Evolutionary conservation across 129 eudicot species (phyloP).

Genomic region (Deinandra increscens): DNA sequence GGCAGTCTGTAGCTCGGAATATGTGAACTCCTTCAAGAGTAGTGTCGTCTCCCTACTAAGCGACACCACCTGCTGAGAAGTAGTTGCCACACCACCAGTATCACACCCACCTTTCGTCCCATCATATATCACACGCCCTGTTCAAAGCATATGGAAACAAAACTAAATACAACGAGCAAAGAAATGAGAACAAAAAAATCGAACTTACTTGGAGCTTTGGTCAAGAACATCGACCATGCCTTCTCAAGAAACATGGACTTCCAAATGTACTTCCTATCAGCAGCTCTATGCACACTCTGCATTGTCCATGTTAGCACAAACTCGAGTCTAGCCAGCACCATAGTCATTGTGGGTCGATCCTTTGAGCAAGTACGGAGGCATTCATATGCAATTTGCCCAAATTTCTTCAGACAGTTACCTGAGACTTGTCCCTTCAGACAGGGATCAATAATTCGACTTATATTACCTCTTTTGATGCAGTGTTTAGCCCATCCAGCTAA

Average conservation of each 20-base stretch:
- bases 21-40: slow-evolving; percentile 46
- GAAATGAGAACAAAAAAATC: background rate
- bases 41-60: background rate
- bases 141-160: background rate
- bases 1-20: slow-evolving; percentile 48
- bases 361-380: slow-evolving; percentile 27
- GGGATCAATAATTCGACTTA: slow-evolving; percentile 35
- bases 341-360: slow-evolving; percentile 51
- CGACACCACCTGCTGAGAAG: slow-evolving; percentile 5
- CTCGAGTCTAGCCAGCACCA: slow-evolving; percentile 44
- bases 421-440: slow-evolving; percentile 24
- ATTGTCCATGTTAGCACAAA: slow-evolving; percentile 22
- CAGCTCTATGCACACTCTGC: slow-evolving; percentile 2
- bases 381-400: slow-evolving; percentile 36
- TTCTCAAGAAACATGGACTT: slow-evolving; percentile 19
- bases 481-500: slow-evolving; percentile 39
- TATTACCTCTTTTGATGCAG: slow-evolving; percentile 29
- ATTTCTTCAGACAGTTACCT: slow-evolving; percentile 27
- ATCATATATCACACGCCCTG: slow-evolving; percentile 16
- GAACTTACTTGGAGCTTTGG: slow-evolving; percentile 29
- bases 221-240: slow-evolving; percentile 20
- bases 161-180: background rate
- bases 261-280: slow-evolving; percentile 15
- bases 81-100: background rate
- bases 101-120: background rate